A percentile compares a stretch with the other conserved stretches of the same genome.
Evolutionary conservation across 2,329 filamentous ascomycete species (phyloP).

Genomic region (Curvularia verruculosa): DNA sequence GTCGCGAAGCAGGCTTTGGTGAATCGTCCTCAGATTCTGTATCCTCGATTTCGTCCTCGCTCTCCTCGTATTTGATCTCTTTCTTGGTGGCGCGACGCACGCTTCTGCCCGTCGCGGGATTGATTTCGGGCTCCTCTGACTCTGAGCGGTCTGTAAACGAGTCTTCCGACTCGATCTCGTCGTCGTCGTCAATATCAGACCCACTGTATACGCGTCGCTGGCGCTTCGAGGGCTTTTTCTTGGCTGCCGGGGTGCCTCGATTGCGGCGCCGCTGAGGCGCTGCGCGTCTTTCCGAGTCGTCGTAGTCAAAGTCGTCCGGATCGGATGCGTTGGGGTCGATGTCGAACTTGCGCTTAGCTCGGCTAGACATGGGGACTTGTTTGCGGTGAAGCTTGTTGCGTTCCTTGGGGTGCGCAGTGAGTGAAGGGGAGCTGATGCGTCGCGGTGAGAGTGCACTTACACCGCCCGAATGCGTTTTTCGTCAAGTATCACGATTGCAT

Average conservation of each 20-base stretch:
- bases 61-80: conserved; percentile 63
- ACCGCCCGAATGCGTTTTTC: conserved; percentile 27
- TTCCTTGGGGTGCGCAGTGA: conserved; percentile 27
- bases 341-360: conserved; percentile 50
- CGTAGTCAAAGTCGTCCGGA: conserved; percentile 48
- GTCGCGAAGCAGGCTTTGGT: conserved; percentile 23
- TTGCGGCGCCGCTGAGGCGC: conserved; percentile 42
- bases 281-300: conserved; percentile 37
- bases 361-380: conserved; percentile 44
- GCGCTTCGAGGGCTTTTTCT: conserved; percentile 43
- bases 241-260: conserved; percentile 33
- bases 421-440: conserved; percentile 21
- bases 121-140: conserved; percentile 59
- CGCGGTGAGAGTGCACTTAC: conserved; percentile 29
- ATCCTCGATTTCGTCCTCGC: conserved; percentile 53
- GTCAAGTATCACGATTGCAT: conserved; percentile 29
- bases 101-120: conserved; percentile 61
- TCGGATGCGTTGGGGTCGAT: conserved; percentile 50
- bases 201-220: conserved; percentile 43
- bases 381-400: conserved; percentile 30
- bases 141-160: conserved; percentile 49
- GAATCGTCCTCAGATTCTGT: conserved; percentile 44
- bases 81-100: conserved; percentile 63
- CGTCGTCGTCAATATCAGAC: conserved; percentile 53
- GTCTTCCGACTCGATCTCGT: conserved; percentile 56